phyloP scores from a whole-genome alignment of 2,329 filamentous ascomycete genomes.

The Verruconis gallopava region DNA sequence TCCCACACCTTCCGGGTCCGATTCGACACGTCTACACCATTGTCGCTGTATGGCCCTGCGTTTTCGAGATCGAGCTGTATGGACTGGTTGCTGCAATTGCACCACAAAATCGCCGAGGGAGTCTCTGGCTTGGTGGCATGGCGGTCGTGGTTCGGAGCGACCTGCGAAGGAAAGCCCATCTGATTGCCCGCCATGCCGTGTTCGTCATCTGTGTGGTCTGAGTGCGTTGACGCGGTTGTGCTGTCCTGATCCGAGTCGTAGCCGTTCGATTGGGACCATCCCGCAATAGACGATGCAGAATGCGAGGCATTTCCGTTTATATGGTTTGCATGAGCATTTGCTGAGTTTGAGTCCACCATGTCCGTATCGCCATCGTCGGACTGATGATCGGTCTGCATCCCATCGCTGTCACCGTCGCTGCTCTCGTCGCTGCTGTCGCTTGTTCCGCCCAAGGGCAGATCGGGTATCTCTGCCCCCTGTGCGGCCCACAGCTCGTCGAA shows the following conservation, averaged over 20 bases:
- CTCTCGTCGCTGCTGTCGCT: slow-evolving; percentile 31
- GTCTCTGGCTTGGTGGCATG: slow-evolving; percentile 21
- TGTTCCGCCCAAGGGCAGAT: slow-evolving; percentile 24
- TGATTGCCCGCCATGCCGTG: slow-evolving; percentile 25
- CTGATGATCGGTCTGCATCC: slow-evolving; percentile 20
- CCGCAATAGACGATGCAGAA: slow-evolving; percentile 19
- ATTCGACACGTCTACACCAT: slow-evolving; percentile 33
- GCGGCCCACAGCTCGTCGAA: slow-evolving; percentile 36
- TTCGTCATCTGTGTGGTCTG: slow-evolving; percentile 21
- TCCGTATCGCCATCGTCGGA: slow-evolving; percentile 14
- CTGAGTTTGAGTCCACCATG: neutral
- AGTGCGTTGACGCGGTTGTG: slow-evolving; percentile 1
- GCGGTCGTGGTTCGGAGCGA: slow-evolving; percentile 1
- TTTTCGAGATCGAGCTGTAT: slow-evolving; percentile 16
- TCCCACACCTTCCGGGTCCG: slow-evolving; percentile 42
- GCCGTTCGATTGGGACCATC: slow-evolving; percentile 13
- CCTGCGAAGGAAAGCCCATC: slow-evolving; percentile 14
- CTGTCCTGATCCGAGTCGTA: slow-evolving; percentile 15
- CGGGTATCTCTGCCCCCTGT: slow-evolving; percentile 34
- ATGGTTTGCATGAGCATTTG: slow-evolving; percentile 1
- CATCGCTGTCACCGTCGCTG: slow-evolving; percentile 28
- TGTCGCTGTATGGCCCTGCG: slow-evolving; percentile 35
- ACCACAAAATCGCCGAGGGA: slow-evolving; percentile 25
- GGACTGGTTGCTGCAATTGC: slow-evolving; percentile 11
- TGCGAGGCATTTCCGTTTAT: slow-evolving; percentile 15